These are phyloP conservation scores for Linnemannia zychae DNA, from an alignment of 192 early-diverging fungal genomes.

Conservation along the genomic window DNA sequence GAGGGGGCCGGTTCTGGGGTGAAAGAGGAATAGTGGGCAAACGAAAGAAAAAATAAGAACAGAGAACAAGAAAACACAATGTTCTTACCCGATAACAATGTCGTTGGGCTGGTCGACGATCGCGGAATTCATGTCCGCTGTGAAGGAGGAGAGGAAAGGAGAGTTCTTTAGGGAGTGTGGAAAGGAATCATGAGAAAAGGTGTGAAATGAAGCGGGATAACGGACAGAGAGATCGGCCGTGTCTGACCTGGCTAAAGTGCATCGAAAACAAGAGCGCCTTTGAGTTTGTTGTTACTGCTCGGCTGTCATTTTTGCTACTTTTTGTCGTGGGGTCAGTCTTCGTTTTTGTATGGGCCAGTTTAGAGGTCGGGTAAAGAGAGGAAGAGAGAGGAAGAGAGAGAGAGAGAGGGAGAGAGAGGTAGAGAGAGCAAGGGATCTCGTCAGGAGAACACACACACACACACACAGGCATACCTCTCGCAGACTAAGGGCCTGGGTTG, in stretches of 20 bases:
- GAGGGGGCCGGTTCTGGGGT: too few species aligned
- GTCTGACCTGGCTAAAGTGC: neutral
- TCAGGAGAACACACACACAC: neutral
- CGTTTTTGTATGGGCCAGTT: neutral
- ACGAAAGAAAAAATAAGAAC: neutral
- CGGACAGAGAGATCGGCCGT: neutral
- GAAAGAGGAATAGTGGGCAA: neutral
- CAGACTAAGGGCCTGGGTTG: neutral
- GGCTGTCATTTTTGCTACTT: neutral
- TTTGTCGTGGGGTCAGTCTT: neutral
- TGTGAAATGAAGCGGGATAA: constrained; percentile 1
- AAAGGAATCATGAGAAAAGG: neutral
- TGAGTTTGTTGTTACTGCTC: neutral
- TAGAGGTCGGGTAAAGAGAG: neutral
- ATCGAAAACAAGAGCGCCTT: neutral
- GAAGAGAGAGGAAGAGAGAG: neutral
- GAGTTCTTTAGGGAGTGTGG: neutral
- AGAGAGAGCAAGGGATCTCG: neutral
- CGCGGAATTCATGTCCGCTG: constrained; percentile 15
- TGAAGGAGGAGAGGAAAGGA: neutral
- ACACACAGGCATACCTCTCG: constrained; percentile 1
- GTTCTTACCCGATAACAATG: constrained; percentile 17
- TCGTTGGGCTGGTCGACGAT: neutral
- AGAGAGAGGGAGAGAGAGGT: neutral
- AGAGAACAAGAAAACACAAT: neutral